phyloP scores from a whole-genome alignment of 768 basidiomycete species.

The Trametes cingulata region DNA sequence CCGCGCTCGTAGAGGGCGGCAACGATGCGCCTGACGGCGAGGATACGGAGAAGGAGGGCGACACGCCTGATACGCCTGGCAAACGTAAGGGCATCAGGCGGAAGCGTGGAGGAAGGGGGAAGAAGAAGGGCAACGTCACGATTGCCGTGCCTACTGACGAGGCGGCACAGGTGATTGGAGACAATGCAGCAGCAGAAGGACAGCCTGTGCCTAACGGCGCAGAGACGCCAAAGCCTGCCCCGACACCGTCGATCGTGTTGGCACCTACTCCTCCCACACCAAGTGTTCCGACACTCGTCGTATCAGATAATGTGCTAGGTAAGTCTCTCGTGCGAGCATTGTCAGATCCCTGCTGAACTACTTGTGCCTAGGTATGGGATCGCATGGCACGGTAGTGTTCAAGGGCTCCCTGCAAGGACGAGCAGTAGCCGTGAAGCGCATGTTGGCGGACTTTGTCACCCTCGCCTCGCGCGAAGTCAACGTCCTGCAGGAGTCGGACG shows the following conservation, averaged over 20 bases:
- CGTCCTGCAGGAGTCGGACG: constrained; percentile 94
- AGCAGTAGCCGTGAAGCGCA: constrained; percentile 96
- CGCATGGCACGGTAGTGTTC: constrained; percentile 95
- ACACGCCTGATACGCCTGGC: constrained; percentile 44
- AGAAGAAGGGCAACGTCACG: constrained; percentile 31
- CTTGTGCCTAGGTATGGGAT: constrained; percentile 75
- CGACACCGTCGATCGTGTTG: constrained; percentile 22
- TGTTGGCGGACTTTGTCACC: constrained; percentile 93
- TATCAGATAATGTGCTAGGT: constrained; percentile 80
- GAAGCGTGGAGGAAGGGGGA: constrained; percentile 34
- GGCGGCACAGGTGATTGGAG: constrained; percentile 23
- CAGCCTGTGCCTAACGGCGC: constrained; percentile 5
- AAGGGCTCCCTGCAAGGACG: constrained; percentile 95
- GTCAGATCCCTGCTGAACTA: neutral
- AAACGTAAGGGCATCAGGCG: constrained; percentile 36
- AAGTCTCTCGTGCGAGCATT: constrained; percentile 26
- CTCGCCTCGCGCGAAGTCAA: constrained; percentile 92
- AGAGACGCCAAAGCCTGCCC: constrained; percentile 11
- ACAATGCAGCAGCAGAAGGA: constrained; percentile 9
- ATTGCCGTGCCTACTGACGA: constrained; percentile 18
- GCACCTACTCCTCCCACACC: constrained; percentile 25
- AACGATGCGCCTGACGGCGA: constrained; percentile 38
- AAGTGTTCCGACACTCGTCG: constrained; percentile 53
- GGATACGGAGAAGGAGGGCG: constrained; percentile 51
- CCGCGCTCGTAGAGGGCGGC: neutral